phyloP scores from a whole-genome alignment of 83 land plant species.

The Diphasiastrum complanatum region DNA sequence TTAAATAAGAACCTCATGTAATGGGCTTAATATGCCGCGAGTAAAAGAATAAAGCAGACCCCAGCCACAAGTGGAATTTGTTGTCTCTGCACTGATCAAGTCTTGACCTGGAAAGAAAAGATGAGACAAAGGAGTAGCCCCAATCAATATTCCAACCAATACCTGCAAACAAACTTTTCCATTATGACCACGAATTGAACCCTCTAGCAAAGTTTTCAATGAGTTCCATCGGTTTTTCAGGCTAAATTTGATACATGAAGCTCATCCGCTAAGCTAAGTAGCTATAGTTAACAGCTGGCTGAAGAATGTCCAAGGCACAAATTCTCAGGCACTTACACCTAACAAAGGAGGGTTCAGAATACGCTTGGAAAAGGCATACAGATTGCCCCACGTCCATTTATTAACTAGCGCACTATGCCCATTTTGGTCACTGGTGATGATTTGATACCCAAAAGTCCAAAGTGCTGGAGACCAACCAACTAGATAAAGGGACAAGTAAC shows the following conservation, averaged over 20 bases:
- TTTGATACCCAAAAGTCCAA: slow-evolving; percentile 33
- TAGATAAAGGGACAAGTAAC: slow-evolving; percentile 31
- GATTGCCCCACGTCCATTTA: slow-evolving; percentile 14
- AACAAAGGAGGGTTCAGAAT: slow-evolving; percentile 33
- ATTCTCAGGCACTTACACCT: slow-evolving; percentile 21
- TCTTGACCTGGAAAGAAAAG: slow-evolving; percentile 20
- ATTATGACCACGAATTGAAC: neutral
- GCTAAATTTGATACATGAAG: neutral
- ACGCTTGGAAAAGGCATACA: slow-evolving; percentile 12
- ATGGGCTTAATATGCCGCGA: neutral
- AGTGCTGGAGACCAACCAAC: slow-evolving; percentile 36
- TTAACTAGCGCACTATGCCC: neutral
- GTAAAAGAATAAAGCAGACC: neutral
- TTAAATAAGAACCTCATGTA: slow-evolving; percentile 3
- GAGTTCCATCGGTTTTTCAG: neutral
- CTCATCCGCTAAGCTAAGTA: neutral
- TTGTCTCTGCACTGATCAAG: neutral
- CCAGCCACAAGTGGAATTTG: neutral
- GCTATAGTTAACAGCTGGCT: neutral
- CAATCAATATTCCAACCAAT: slow-evolving; percentile 31
- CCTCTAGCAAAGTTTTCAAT: neutral
- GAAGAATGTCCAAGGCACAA: neutral
- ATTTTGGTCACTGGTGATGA: slow-evolving; percentile 7
- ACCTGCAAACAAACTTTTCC: slow-evolving; percentile 18
- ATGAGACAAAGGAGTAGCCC: slow-evolving; percentile 35